Evolutionary conservation across 176 grass and related monocot species (phyloP), one percentile per base, ranked within the genome.

Genomic region (Miscanthus lutarioriparius): DNA sequence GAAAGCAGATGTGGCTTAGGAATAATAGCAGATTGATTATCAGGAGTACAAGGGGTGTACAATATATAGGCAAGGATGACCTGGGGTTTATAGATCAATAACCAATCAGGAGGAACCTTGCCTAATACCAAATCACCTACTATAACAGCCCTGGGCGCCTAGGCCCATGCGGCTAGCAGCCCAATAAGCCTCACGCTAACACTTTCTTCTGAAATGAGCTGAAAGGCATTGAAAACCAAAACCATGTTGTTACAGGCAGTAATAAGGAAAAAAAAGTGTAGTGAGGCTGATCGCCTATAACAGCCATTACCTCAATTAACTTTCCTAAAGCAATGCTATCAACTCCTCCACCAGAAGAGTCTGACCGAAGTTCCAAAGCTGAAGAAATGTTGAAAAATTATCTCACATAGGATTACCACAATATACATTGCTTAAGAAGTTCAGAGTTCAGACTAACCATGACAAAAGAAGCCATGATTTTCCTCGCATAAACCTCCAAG

Each of bases 401-500:
- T 59, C 54, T 59, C 54, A 23, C 54, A 59, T 10, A 6, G 67
- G 19, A 58, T 49, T 28, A 83, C 41, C 12, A 58, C 38, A 72
- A 28, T 53, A 32, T 6, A 15, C 0, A 35, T 37, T 64, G 45
- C 22, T 61, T n/a, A 67, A 36, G 63, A 87, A 82, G 58, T 72
- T 86, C 32, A 59, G 69, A 82, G 58, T 72, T 86, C 23, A 58
- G 69, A 63, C 80, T 84, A 80, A 97, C 90, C 86, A 82, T 81
- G 22, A 76, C 91, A 97, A 72, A 86, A 91, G 89, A 90, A 97
- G 63, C 94, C 94, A 67, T 86, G 89, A 71, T 90, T 86, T 86
- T 84, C 59, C 33, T 97, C 91, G 4, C 94, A 97, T 43, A 97
- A 83, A 45, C 94, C 94, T 68, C 94, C 89, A 84, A 97, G 94